Evolutionary conservation across 2,329 filamentous ascomycete species (phyloP).

Genomic region (Herpotrichia juniperi): DNA sequence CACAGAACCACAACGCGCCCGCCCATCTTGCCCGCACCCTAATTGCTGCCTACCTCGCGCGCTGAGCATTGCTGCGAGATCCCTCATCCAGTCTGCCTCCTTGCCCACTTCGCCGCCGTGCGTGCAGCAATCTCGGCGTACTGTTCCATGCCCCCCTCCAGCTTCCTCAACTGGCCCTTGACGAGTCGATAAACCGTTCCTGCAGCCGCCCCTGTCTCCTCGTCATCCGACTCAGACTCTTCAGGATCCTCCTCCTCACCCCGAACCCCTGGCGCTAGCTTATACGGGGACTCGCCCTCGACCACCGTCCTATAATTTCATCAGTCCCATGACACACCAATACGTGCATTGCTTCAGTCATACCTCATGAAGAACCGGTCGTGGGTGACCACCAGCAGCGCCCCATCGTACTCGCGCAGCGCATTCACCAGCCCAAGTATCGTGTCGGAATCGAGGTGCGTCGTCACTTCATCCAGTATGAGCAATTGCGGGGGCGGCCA

Average conservation of each 20-base stretch:
- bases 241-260: conserved; percentile 46
- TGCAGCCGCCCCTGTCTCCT: conserved; percentile 54
- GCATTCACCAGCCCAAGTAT: conserved; percentile 73
- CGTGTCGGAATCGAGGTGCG: conserved; percentile 83
- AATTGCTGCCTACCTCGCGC: background rate
- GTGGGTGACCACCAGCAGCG: conserved; percentile 78
- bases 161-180: conserved; percentile 40
- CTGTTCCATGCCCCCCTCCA: conserved; percentile 46
- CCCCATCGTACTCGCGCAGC: conserved; percentile 72
- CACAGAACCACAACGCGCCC: background rate
- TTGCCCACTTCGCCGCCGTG: conserved; percentile 32
- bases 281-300: conserved; percentile 60
- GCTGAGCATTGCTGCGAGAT: background rate
- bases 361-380: conserved; percentile 78
- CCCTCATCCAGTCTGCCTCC: conserved; percentile 4
- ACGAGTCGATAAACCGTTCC: conserved; percentile 43
- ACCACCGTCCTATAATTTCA: conserved; percentile 66
- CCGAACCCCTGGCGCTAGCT: conserved; percentile 40
- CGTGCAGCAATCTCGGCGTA: conserved; percentile 45
- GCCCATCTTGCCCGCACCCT: background rate
- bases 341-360: conserved; percentile 1
- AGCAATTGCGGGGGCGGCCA: conserved; percentile 73
- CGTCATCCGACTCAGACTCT: conserved; percentile 51
- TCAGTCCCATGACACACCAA: background rate
- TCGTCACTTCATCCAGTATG: conserved; percentile 81